Evolutionary conservation across 805 yeast species (phyloP).

Genomic region (Wickerhamiella australiensis): DNA sequence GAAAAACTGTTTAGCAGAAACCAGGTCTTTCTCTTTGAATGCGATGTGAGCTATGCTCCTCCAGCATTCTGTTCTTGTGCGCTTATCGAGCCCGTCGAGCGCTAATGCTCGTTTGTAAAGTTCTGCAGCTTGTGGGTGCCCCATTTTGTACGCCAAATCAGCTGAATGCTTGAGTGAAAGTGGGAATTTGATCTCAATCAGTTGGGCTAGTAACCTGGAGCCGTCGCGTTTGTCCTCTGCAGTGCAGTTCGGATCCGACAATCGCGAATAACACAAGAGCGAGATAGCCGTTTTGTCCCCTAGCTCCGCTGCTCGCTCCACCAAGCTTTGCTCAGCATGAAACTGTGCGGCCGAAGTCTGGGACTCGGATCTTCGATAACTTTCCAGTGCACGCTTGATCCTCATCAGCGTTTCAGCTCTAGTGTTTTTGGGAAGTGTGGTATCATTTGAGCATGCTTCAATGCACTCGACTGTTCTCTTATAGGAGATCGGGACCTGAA

Average conservation of each 20-base stretch:
- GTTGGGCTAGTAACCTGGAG: constrained; percentile 41
- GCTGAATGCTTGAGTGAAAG: constrained; percentile 67
- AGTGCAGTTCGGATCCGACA: constrained; percentile 31
- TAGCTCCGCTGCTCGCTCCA: constrained; percentile 73
- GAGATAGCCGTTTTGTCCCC: constrained; percentile 77
- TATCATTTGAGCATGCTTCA: constrained; percentile 18
- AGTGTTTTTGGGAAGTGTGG: constrained; percentile 35
- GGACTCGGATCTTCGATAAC: constrained; percentile 48
- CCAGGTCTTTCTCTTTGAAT: constrained; percentile 43
- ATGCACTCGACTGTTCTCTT: constrained; percentile 16
- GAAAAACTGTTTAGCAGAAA: constrained; percentile 44
- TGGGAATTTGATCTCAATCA: constrained; percentile 54
- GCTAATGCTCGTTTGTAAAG: constrained; percentile 50
- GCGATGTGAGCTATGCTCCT: constrained; percentile 46
- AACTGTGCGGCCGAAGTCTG: constrained; percentile 45
- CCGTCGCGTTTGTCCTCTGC: constrained; percentile 56
- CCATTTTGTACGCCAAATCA: constrained; percentile 50
- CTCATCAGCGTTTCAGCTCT: constrained; percentile 49
- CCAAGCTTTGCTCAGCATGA: constrained; percentile 53
- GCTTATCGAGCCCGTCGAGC: constrained; percentile 34
- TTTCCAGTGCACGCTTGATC: constrained; percentile 54
- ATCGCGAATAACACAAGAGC: constrained; percentile 54
- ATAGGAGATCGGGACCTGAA: constrained; percentile 22
- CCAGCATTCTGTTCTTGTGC: constrained; percentile 60
- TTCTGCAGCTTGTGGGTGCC: constrained; percentile 41